Evolutionary conservation across 176 grass and related monocot genomes (phyloP), one percentile per base, ranked within the genome.

Genomic region (Carex cristatella): DNA sequence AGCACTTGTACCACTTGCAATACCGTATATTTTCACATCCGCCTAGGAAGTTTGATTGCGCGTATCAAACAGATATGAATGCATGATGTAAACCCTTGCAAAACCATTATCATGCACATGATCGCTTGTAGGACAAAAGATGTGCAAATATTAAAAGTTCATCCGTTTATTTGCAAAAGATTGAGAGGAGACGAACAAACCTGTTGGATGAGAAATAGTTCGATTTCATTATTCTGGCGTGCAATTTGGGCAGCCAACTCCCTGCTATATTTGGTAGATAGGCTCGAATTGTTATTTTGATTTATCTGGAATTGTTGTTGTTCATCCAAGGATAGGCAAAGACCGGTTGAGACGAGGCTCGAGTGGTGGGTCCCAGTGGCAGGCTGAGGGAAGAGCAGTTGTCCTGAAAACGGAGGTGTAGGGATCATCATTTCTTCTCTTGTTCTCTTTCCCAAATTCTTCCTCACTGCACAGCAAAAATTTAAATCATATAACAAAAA

Each of bases 291-390:
- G 82, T 84, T 88, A 7, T 63, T 85, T 79, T 75, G 67, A 37
- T 83, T 88, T 59, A 83, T 69, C 1, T 90, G 69, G 81, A 1
- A 88, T 56, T 89, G 88, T 67, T 94, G 89, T 65, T 94, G 94
- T 85, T 90, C 92, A 13, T 91, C 91, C 74, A 94, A 91, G 58
- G 92, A 84, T 7, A 98, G 89, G 33, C 95, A 87, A 68, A 94
- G 91, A 61, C 92, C 95, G 7, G 95, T 98, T 28, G 95, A 98
- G 23, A 93, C 92, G 57, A 90, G 86, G 61, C 78, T 51, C 1
- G 79, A 51, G 15, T 61, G 84, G 18, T 42, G 60, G 37, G 51
- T 19, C 12, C 38, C 55, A 38, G 57, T 33, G 9, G 37, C 40
- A 19, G 68, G 13, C 18, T 61, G 35, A 48, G 80, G 40, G 61